Evolutionary conservation across 495 filamentous ascomycete genomes (phyloP).

Genomic region (Aspergillus nidulans): DNA sequence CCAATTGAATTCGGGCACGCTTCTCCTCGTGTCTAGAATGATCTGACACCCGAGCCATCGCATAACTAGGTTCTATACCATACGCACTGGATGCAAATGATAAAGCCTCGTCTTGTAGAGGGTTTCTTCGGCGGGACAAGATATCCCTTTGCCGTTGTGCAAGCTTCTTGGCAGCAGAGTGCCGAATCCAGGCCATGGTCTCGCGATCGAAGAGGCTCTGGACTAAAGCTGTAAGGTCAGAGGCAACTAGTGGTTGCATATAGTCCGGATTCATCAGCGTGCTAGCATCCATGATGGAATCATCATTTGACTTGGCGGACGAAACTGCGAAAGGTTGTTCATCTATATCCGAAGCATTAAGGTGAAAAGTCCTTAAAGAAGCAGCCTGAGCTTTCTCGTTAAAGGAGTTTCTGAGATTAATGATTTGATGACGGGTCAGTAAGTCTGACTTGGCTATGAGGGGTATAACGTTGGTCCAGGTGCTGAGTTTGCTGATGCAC

Average conservation of each 20-base stretch:
- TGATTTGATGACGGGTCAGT: slow-evolving; percentile 56
- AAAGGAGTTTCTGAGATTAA: slow-evolving; percentile 52
- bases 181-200: slow-evolving; percentile 79
- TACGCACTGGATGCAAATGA: slow-evolving; percentile 22
- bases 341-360: slow-evolving; percentile 28
- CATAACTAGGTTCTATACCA: slow-evolving; percentile 52
- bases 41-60: slow-evolving; percentile 66
- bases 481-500: slow-evolving; percentile 67
- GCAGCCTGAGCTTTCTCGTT: slow-evolving; percentile 53
- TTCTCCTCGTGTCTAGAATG: slow-evolving; percentile 68
- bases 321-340: slow-evolving; percentile 73
- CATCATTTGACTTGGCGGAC: slow-evolving; percentile 67
- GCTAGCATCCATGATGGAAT: slow-evolving; percentile 91
- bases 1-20: slow-evolving; percentile 73
- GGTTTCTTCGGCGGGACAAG: not conserved
- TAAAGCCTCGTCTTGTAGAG: slow-evolving; percentile 13
- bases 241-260: slow-evolving; percentile 72
- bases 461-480: slow-evolving; percentile 84
- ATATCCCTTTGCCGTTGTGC: slow-evolving; percentile 55
- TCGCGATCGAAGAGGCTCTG: slow-evolving; percentile 71
- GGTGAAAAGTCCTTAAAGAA: slow-evolving; percentile 65
- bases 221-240: slow-evolving; percentile 71
- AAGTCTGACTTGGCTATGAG: slow-evolving; percentile 76
- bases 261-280: slow-evolving; percentile 94
- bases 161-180: slow-evolving; percentile 83